These are phyloP conservation scores for Xanthoparmelia taractica DNA, from an alignment of 495 filamentous ascomycete genomes.

Conservation along the genomic window DNA sequence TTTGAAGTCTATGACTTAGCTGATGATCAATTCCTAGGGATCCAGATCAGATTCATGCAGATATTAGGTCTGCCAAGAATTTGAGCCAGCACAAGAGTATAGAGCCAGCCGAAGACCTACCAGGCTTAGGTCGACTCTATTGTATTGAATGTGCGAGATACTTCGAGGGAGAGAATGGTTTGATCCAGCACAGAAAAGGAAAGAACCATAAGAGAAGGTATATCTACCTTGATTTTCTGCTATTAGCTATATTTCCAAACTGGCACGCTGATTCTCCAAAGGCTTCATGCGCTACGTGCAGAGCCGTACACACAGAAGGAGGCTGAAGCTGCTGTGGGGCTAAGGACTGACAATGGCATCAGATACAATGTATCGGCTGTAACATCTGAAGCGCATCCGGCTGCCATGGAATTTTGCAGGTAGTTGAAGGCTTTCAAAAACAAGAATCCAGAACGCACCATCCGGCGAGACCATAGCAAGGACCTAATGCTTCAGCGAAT, in stretches of 20 bases:
- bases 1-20: neutral
- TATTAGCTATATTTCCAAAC: neutral
- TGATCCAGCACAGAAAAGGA: conserved; percentile 69
- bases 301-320: conserved; percentile 80
- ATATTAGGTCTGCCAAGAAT: conserved; percentile 76
- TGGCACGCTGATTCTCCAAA: conserved; percentile 30
- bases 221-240: conserved; percentile 21
- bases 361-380: conserved; percentile 14
- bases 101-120: conserved; percentile 78
- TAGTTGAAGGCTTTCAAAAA: neutral
- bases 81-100: conserved; percentile 66
- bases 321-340: conserved; percentile 71
- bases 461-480: neutral
- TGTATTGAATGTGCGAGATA: conserved; percentile 94
- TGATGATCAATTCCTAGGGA: conserved; percentile 45
- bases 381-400: conserved; percentile 7
- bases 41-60: conserved; percentile 80
- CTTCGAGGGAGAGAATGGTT: conserved; percentile 85
- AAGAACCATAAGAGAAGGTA: conserved; percentile 91
- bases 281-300: conserved; percentile 66
- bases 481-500: neutral
- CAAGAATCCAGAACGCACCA: neutral
- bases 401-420: conserved; percentile 14
- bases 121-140: conserved; percentile 73
- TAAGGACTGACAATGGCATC: conserved; percentile 57